Conservation (phyloP, 2,329 filamentous ascomycete genomes). For the Botrytis squamosa region DNA sequence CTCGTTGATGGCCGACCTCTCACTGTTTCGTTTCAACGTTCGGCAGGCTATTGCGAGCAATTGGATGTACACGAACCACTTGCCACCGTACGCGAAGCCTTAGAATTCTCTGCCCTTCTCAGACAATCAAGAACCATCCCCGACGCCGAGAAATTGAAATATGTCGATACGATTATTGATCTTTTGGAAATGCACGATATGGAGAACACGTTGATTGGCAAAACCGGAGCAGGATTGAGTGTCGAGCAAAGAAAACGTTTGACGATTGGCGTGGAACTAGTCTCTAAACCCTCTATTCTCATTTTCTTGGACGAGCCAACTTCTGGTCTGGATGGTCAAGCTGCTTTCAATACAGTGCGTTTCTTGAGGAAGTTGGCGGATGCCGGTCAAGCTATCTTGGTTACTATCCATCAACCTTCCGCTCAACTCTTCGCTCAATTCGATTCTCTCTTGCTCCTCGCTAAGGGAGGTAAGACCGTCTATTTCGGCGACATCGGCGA, state of each 20-base stretch:
- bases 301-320: conserved; percentile 64
- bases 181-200: conserved; percentile 68
- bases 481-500: conserved; percentile 68
- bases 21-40: conserved; percentile 81
- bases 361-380: conserved; percentile 62
- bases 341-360: conserved; percentile 60
- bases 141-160: conserved; percentile 71
- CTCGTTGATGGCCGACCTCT: conserved; percentile 61
- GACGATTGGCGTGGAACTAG: conserved; percentile 60
- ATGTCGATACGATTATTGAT: conserved; percentile 74
- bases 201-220: conserved; percentile 63
- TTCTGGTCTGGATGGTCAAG: conserved; percentile 61
- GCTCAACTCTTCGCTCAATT: conserved; percentile 55
- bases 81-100: conserved; percentile 80
- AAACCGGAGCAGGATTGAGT: conserved; percentile 59
- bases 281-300: conserved; percentile 56
- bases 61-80: conserved; percentile 86
- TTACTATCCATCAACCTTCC: conserved; percentile 56
- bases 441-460: conserved; percentile 62
- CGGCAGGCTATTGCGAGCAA: conserved; percentile 70
- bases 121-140: conserved; percentile 74
- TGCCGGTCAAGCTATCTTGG: conserved; percentile 53
- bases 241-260: conserved; percentile 62
- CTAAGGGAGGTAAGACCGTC: conserved; percentile 63
- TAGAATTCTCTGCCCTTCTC: conserved; percentile 79